Conservation (phyloP, 495 filamentous ascomycete species). For the Evernia prunastri region DNA sequence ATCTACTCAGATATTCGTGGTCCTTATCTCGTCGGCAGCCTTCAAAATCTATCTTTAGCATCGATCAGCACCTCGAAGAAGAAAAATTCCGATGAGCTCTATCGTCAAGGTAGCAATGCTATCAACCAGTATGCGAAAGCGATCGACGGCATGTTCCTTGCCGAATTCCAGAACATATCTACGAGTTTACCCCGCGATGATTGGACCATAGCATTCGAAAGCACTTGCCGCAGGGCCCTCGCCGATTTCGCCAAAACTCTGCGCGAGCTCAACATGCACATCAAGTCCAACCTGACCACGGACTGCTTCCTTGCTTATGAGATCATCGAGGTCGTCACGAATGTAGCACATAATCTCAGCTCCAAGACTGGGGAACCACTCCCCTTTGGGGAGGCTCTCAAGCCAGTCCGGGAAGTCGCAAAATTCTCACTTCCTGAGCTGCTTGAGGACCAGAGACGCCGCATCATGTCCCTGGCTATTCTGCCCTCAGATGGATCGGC, state of each 20-base stretch:
- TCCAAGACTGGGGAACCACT: slow-evolving; percentile 73
- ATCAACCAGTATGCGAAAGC: slow-evolving; percentile 84
- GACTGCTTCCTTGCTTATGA: slow-evolving; percentile 97
- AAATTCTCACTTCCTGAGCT: slow-evolving; percentile 79
- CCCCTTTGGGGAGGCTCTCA: slow-evolving; percentile 73
- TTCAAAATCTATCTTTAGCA: slow-evolving; percentile 80
- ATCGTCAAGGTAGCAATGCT: slow-evolving; percentile 85
- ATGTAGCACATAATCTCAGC: slow-evolving; percentile 72
- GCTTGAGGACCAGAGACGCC: slow-evolving; percentile 77
- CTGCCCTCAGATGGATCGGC: slow-evolving; percentile 74
- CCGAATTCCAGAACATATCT: slow-evolving; percentile 84
- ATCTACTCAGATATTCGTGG: slow-evolving; percentile 82
- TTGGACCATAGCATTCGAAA: slow-evolving; percentile 68
- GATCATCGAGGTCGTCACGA: slow-evolving; percentile 85
- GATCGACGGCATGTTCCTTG: slow-evolving; percentile 75
- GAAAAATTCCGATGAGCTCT: slow-evolving; percentile 64
- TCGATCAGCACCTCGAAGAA: slow-evolving; percentile 84
- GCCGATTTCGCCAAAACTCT: slow-evolving; percentile 79
- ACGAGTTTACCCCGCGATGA: slow-evolving; percentile 77
- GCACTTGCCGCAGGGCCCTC: slow-evolving; percentile 69
- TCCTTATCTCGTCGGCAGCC: slow-evolving; percentile 69
- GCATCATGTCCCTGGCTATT: slow-evolving; percentile 51
- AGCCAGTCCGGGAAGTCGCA: slow-evolving; percentile 85
- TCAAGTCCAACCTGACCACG: slow-evolving; percentile 76
- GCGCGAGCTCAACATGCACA: slow-evolving; percentile 81